Evolutionary conservation across 2,329 filamentous ascomycete species (phyloP), one percentile per base, ranked within the genome.

Genomic region (Ceratocystis diversiconidia): DNA sequence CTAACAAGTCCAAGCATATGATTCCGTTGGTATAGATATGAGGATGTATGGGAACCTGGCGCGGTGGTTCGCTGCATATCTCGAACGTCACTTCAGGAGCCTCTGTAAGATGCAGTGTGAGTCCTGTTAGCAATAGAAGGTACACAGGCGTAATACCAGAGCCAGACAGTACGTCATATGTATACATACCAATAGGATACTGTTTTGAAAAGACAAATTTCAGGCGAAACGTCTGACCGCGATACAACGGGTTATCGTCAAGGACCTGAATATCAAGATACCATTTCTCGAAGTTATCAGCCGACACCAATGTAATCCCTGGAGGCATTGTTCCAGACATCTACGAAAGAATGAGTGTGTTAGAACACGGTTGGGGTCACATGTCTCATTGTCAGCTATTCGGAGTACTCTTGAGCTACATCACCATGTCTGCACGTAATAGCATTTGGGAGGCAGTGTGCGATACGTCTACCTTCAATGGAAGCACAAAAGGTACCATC

Each of bases 1-100:
- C 90, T 7, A 99, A 85, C 1, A 99, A 83, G 71, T 99, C 94
- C 61, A 99, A 87, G 72, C 94, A 99, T 73, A 99, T 99, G 75
- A 97, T 96, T 71, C 94, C 94, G 75, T 99, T 99, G 71, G 89
- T 94, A 79, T 99, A 99, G 75, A 99, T 89, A 77, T 99, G 94
- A 2, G 94, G 94, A 72, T 99, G 94, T 74, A 96, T 92, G 0
- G 94, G 94, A 71, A 99, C 92, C 46, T 82, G 80, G 57, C 84
- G 82, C 41, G 64, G 59, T 22, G 66, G 60, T 70, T 82, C 79
- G 43, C 83, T 74, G 64, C 83, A 78, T 71, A 85, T 80, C 65
- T 90, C 80, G 73, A 99, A 99, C 66, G 89, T 88, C 70, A 97
- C 94, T 79, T 99, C 94, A 28, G 94, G 94, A 0, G 94, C 88